phyloP scores from a whole-genome alignment of 202 grass and related monocot species.

The Setaria italica region DNA sequence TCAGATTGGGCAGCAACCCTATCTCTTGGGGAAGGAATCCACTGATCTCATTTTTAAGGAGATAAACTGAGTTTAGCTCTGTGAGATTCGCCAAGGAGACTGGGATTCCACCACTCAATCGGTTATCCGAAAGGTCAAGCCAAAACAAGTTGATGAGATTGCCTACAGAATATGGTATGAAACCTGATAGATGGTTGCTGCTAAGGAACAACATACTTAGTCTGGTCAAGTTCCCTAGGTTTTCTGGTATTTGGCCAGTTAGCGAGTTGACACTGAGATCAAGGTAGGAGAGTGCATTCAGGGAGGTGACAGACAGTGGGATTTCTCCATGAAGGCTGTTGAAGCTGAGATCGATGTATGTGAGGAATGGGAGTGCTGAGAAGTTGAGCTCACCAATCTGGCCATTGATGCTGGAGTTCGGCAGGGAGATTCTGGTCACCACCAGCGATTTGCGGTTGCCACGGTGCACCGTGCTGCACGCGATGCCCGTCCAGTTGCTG shows the following conservation, averaged over 20 bases:
- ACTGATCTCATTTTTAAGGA: not conserved
- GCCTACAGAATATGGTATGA: no score
- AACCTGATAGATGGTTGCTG: no score
- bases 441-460: not conserved
- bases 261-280: no score
- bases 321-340: conserved; percentile 40
- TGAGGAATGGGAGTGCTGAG: conserved; percentile 29
- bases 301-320: not conserved
- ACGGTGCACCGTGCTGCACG: not conserved
- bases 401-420: not conserved
- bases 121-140: no score
- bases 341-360: not conserved
- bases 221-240: no score
- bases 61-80: not conserved
- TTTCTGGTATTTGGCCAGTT: no score
- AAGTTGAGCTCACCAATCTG: conserved; percentile 32
- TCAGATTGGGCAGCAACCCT: not conserved
- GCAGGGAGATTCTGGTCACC: conserved; percentile 6
- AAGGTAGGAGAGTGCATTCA: not conserved
- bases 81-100: not conserved
- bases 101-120: not conserved
- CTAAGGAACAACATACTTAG: no score
- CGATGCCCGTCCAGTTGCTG: not conserved
- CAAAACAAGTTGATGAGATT: no score
- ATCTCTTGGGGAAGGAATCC: not conserved